phyloP scores from a whole-genome alignment of 148 eudicot species.

The Cornus suecica region DNA sequence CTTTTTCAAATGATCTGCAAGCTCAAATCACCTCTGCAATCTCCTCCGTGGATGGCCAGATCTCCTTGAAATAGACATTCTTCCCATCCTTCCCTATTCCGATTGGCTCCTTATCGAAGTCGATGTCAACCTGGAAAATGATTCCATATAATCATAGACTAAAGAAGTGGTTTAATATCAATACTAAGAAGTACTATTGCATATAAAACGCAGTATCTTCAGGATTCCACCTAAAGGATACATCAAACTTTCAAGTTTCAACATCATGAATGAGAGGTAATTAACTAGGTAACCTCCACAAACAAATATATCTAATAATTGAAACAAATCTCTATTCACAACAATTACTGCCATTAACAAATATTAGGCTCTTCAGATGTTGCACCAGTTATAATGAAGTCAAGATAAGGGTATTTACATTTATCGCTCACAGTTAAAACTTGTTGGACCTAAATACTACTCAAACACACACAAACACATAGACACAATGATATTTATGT shows the following conservation, averaged over 20 bases:
- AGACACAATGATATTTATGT: too few species aligned
- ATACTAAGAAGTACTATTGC: background rate
- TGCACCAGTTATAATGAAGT: background rate
- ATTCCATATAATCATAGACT: background rate
- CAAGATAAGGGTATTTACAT: too few species aligned
- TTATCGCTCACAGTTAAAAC: too few species aligned
- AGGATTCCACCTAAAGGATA: background rate
- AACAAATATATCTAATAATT: too few species aligned
- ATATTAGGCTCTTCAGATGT: background rate
- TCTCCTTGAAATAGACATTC: conserved; percentile 40
- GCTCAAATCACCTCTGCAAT: conserved; percentile 25
- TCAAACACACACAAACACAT: too few species aligned
- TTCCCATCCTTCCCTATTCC: conserved; percentile 56
- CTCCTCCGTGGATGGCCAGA: conserved; percentile 51
- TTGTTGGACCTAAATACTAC: too few species aligned
- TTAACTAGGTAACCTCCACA: background rate
- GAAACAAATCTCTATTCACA: too few species aligned
- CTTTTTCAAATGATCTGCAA: background rate
- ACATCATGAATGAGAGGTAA: background rate
- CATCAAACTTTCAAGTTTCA: background rate
- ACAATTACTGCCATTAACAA: background rate
- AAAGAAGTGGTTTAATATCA: background rate
- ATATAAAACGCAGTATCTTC: background rate
- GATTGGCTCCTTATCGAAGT: conserved; percentile 51
- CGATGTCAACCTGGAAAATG: conserved; percentile 43